Evolutionary conservation across 2,329 filamentous ascomycete genomes (phyloP).

Genomic region (Huntiella omanensis): DNA sequence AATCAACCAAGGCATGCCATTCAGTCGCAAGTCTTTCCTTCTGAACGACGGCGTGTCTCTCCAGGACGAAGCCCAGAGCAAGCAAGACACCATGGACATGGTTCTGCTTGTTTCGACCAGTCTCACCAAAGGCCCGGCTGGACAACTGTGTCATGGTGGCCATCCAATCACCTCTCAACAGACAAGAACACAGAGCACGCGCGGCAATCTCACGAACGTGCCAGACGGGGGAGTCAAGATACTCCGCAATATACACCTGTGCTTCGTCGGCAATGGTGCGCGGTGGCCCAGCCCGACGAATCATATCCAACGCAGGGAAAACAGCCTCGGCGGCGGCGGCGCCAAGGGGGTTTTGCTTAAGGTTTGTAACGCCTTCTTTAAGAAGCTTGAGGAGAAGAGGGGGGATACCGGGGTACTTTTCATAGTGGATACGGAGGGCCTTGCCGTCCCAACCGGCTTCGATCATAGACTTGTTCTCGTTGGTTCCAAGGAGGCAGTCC

Average conservation of each 20-base stretch:
- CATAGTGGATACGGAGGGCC: conserved; percentile 47
- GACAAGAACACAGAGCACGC: conserved; percentile 47
- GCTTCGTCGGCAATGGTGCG: conserved; percentile 34
- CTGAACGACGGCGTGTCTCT: conserved; percentile 31
- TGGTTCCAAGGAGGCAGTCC: conserved; percentile 57
- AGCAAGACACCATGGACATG: conserved; percentile 39
- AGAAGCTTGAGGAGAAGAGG: conserved; percentile 45
- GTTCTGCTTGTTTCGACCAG: conserved; percentile 25
- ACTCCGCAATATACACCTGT: conserved; percentile 35
- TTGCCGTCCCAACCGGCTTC: conserved; percentile 46
- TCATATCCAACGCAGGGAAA: conserved; percentile 67
- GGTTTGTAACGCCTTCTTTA: conserved; percentile 28
- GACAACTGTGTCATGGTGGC: conserved; percentile 17
- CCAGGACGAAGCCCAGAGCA: conserved; percentile 35
- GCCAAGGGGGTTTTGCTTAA: conserved; percentile 20
- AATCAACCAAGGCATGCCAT: conserved; percentile 3
- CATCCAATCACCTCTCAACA: conserved; percentile 33
- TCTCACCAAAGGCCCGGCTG: conserved; percentile 14
- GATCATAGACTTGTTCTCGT: conserved; percentile 45
- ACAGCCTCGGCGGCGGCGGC: conserved; percentile 44
- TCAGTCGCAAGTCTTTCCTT: conserved; percentile 19
- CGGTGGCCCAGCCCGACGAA: conserved; percentile 52
- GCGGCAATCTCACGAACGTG: conserved; percentile 68
- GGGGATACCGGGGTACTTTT: conserved; percentile 47
- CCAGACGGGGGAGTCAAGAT: conserved; percentile 55